A percentile compares a stretch with the other conserved stretches of the same genome.
Evolutionary conservation across 331 rosid genomes (phyloP).

Genomic region (Acacia concinna): DNA sequence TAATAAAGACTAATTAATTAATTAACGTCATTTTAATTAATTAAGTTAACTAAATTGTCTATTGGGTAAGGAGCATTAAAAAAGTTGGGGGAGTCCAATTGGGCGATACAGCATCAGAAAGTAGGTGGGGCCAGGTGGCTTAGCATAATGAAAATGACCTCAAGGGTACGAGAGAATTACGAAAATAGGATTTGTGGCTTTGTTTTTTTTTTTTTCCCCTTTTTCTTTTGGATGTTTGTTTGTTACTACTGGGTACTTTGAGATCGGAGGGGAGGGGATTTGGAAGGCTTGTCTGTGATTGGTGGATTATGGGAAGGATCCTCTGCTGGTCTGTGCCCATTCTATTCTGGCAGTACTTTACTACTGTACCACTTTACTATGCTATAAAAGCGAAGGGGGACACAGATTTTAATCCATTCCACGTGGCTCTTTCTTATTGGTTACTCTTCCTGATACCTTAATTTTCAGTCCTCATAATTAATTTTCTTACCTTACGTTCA

Average conservation of each 20-base stretch:
- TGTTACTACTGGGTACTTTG: neutral
- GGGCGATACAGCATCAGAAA: constrained; percentile 43
- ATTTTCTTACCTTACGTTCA: neutral
- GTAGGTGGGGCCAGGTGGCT: constrained; percentile 37
- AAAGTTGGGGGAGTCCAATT: constrained; percentile 25
- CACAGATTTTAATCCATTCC: neutral
- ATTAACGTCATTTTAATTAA: constrained; percentile 17
- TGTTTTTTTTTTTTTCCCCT: too few relatives aligned
- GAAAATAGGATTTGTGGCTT: constrained; percentile 31
- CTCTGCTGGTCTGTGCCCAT: constrained; percentile 29
- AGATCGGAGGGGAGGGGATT: neutral
- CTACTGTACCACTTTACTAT: constrained; percentile 18
- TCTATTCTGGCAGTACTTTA: constrained; percentile 26
- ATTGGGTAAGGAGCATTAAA: neutral
- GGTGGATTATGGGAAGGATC: constrained; percentile 39
- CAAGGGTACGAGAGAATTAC: constrained; percentile 36
- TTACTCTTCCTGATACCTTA: neutral
- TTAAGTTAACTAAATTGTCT: neutral
- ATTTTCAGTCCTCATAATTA: neutral
- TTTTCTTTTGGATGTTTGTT: neutral
- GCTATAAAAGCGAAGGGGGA: neutral
- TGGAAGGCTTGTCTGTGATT: constrained; percentile 30
- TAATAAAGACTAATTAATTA: constrained; percentile 24
- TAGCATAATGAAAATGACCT: constrained; percentile 38
- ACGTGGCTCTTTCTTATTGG: constrained; percentile 40